A percentile compares a stretch with the other conserved stretches of the same genome.
phyloP scores from a whole-genome alignment of 352 stramenopile genomes.

The Hyphochytrium catenoides region DNA sequence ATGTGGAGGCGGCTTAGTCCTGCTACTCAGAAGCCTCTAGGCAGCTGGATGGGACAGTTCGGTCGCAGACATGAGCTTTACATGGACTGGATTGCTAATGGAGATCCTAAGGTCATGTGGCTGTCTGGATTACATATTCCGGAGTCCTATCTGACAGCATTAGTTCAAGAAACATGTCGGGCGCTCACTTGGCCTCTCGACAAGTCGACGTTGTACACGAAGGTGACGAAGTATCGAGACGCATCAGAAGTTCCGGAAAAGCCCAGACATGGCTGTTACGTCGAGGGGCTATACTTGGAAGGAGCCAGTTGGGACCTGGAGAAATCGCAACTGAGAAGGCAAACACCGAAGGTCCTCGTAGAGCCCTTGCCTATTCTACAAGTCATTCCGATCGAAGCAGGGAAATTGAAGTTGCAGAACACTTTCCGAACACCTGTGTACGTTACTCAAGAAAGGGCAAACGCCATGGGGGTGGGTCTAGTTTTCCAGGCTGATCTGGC shows the following conservation, averaged over 20 bases:
- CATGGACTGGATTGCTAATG: conserved; percentile 59
- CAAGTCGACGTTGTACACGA: conserved; percentile 78
- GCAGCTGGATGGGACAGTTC: conserved; percentile 85
- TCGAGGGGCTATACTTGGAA: conserved; percentile 73
- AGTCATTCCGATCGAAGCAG: conserved; percentile 82
- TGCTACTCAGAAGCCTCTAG: conserved; percentile 80
- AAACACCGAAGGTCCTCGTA: conserved; percentile 82
- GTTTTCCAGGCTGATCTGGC: conserved; percentile 81
- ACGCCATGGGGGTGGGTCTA: conserved; percentile 82
- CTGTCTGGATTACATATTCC: conserved; percentile 78
- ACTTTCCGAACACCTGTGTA: conserved; percentile 87
- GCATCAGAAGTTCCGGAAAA: conserved; percentile 24
- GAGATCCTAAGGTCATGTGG: conserved; percentile 77
- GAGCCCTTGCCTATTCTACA: conserved; percentile 78
- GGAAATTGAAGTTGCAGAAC: conserved; percentile 78
- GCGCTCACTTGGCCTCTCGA: conserved; percentile 80
- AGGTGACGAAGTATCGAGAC: conserved; percentile 56
- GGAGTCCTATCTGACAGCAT: conserved; percentile 81
- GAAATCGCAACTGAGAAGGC: conserved; percentile 32
- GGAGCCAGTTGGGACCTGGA: conserved; percentile 74
- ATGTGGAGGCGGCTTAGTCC: conserved; percentile 69
- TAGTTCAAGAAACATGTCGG: conserved; percentile 82
- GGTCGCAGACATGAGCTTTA: conserved; percentile 64
- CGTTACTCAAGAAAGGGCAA: conserved; percentile 74
- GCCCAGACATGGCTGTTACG: conserved; percentile 69